Percentiles rank a stretch among this genome's conserved stretches.
phyloP scores from a whole-genome alignment of 2,329 filamentous ascomycete species.

The Aspergillus pseudoglaucus region DNA sequence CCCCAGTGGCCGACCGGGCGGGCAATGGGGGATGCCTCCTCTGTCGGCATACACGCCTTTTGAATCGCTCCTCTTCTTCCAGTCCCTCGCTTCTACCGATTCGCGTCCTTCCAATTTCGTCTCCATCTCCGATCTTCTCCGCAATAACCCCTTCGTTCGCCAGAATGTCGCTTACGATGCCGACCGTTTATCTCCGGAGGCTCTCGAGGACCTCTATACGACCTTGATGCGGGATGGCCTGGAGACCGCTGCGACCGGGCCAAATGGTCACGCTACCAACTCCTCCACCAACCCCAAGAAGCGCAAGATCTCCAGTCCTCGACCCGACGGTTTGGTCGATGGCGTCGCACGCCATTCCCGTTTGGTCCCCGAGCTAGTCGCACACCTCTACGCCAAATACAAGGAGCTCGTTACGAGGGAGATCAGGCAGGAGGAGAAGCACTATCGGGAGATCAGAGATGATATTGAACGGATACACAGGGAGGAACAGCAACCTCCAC shows the following conservation, averaged over 20 bases:
- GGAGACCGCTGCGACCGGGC: constrained; percentile 32
- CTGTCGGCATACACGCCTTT: constrained; percentile 69
- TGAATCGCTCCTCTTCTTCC: constrained; percentile 80
- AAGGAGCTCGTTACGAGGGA: constrained; percentile 61
- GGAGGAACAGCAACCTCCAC: constrained; percentile 36
- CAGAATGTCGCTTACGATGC: constrained; percentile 66
- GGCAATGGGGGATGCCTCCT: constrained; percentile 52
- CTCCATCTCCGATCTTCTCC: constrained; percentile 67
- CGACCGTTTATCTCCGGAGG: constrained; percentile 66
- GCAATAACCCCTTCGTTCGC: constrained; percentile 65
- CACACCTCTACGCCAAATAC: constrained; percentile 70
- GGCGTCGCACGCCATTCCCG: constrained; percentile 56
- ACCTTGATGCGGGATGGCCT: constrained; percentile 70
- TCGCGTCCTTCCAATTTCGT: constrained; percentile 60
- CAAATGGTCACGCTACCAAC: constrained; percentile 23
- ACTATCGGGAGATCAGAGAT: constrained; percentile 55
- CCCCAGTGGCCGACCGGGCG: constrained; percentile 32
- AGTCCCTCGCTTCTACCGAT: constrained; percentile 65
- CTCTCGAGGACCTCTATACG: constrained; percentile 72
- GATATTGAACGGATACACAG: constrained; percentile 65
- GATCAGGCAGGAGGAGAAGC: constrained; percentile 68
- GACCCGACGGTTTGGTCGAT: constrained; percentile 59
- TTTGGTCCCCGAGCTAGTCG: constrained; percentile 63
- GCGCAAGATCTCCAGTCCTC: constrained; percentile 64
- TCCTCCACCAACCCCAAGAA: constrained; percentile 54